Base-by-base conservation (phyloP, 2,329 filamentous ascomycete genomes). In the Ceratocystis colombiana region DNA sequence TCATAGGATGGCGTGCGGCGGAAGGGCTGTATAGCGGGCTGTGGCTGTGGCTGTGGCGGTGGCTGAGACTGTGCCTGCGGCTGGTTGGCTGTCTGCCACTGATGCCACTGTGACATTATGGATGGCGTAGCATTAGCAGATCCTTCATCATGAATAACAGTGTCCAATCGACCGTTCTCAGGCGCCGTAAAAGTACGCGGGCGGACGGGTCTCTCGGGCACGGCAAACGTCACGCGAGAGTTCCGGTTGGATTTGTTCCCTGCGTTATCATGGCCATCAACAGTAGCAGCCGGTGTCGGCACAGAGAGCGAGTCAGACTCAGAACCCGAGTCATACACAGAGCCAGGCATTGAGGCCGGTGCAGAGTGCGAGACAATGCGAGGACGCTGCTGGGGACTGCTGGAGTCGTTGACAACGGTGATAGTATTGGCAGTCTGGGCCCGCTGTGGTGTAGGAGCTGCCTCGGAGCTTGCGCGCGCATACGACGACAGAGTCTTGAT, bases 401-500 rank as follows among this genome's bases (percentile, higher is more conserved):
- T 28, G 12, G 53, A 25, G 10, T 57, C 53, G 17, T n/a, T 57
- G 53, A 57, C 53, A 22, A 57, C 53, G 5, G 25, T 57, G 25
- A 57, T 57, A 17, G 53, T 57, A 28, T 17, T 57, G 22, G 17
- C 20, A 15, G 53, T 64, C 66, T 10, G 68, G 66, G 37, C 55
- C 28, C 2, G 44, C 22, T 7, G 7, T 22, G 44, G 22, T 15
- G 10, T 28, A 6, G 15, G 6, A 15, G 45, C 17, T 22, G 1
- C 28, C 8, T 8, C 33, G 30, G 44, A 15, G 37, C 37, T 12
- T 22, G 6, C 25, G n/a, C 4, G 1, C 59, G 63, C 68, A 17
- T 66, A 59, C 1, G 79, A 81, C 0, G 81, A 83, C 22, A 77
- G 72, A 5, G 80, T 75, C 25, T 76, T 78, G 66, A 82, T 77